These are phyloP conservation scores for Glycine soja DNA, from an alignment of 306 rosid species.

Conservation along the genomic window DNA sequence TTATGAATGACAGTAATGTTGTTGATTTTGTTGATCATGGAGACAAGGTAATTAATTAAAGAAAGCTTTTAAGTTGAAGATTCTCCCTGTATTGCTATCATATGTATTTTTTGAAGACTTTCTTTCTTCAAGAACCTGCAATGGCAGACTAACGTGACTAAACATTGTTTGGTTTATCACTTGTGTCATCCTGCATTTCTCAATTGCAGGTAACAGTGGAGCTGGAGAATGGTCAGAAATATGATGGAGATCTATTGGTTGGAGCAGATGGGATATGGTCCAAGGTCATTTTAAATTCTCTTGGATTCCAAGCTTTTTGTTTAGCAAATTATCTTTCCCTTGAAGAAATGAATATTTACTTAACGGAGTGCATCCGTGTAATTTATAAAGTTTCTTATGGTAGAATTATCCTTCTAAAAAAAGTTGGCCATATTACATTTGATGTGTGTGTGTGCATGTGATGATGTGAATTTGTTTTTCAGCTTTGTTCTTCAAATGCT, in stretches of 20 bases:
- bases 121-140: constrained; percentile 37
- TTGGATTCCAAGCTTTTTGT: constrained; percentile 24
- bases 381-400: background rate
- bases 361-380: constrained; percentile 5
- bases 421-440: constrained; percentile 21
- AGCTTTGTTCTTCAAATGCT: constrained; percentile 18
- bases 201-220: constrained; percentile 74
- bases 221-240: constrained; percentile 80
- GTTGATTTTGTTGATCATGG: constrained; percentile 79
- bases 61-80: constrained; percentile 40
- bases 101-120: constrained; percentile 31
- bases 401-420: background rate
- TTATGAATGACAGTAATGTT: constrained; percentile 80
- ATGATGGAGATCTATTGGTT: constrained; percentile 90
- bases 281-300: constrained; percentile 61
- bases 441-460: background rate
- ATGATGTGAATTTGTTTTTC: background rate
- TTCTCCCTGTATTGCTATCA: constrained; percentile 16
- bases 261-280: constrained; percentile 99
- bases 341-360: background rate
- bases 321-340: constrained; percentile 5
- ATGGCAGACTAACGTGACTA: constrained; percentile 19
- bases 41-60: constrained; percentile 70
- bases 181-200: constrained; percentile 38
- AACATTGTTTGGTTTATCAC: constrained; percentile 30